Evolutionary conservation across 129 eudicot species (phyloP).

Genomic region (Ambrosia artemisiifolia): DNA sequence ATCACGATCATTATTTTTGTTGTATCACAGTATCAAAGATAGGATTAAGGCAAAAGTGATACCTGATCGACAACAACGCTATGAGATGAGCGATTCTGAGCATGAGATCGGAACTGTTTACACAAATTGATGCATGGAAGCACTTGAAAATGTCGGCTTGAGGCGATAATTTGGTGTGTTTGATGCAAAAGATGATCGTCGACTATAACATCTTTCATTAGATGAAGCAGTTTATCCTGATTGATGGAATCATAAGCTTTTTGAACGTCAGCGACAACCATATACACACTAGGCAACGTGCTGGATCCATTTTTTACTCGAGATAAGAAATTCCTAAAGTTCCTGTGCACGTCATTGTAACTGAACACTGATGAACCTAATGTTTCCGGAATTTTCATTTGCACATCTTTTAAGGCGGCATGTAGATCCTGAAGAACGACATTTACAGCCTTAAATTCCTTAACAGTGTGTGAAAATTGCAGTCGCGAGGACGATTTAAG

Average conservation of each 20-base stretch:
- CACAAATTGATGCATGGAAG: slow-evolving; percentile 24
- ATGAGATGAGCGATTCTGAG: slow-evolving; percentile 35
- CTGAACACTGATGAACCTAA: slow-evolving; percentile 83
- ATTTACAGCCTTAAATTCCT: slow-evolving; percentile 60
- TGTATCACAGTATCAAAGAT: neutral
- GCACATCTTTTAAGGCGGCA: slow-evolving; percentile 55
- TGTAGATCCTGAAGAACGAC: slow-evolving; percentile 65
- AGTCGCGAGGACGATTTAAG: slow-evolving; percentile 61
- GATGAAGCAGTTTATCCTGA: slow-evolving; percentile 73
- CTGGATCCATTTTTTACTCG: slow-evolving; percentile 40
- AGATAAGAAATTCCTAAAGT: slow-evolving; percentile 55
- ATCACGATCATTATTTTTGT: neutral
- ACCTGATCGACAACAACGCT: slow-evolving; percentile 65
- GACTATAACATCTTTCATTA: slow-evolving; percentile 54
- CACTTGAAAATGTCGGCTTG: slow-evolving; percentile 46
- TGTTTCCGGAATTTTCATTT: slow-evolving; percentile 46
- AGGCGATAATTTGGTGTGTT: slow-evolving; percentile 41
- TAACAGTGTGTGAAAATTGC: neutral
- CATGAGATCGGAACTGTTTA: slow-evolving; percentile 27
- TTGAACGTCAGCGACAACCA: slow-evolving; percentile 81
- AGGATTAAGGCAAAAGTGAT: neutral
- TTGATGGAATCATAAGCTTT: slow-evolving; percentile 85
- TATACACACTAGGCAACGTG: slow-evolving; percentile 40
- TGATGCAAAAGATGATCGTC: slow-evolving; percentile 47
- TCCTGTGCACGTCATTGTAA: slow-evolving; percentile 75